Evolutionary conservation across 257 asterid species (phyloP), one percentile per base, ranked within the genome.

Genomic region (Primulina eburnea): DNA sequence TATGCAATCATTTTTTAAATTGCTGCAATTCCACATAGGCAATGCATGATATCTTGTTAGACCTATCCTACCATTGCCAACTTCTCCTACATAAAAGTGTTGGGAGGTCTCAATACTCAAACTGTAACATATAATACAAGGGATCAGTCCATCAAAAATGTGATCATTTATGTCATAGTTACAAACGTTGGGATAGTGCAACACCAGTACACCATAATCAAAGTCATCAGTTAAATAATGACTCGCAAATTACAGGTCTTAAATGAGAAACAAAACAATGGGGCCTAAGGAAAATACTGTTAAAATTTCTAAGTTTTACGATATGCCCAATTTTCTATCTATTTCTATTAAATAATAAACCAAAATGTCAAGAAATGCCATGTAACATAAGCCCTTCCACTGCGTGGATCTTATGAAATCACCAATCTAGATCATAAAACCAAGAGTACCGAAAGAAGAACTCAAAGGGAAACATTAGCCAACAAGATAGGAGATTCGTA

Each of bases 71-170:
- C 12, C 63, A 52, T 21, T 4, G 21, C 53, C 7, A 14, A 57
- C n/a, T 30, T 32, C 9, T 53, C 11, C 52, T 50, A 14, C 9
- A 34, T 8, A 69, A 26, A 35, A 37, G 40, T 0, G 43, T 8
- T 8, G 17, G 8, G 16, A 20, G 30, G 24, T 24, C 16, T 55
- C 20, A 16, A n/a, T 5, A 35, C 18, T 65, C 56, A 18, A 58
- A n/a, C 34, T 11, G n/a, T 40, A 59, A 11, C 20, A 67, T 61
- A 73, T 30, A 18, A 26, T 21, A 65, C 67, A 58, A 62, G 38
- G 40, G 29, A 16, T 56, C 16, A 11, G 26, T 20, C 20, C 35
- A 69, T 17, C 0, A 28, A 28, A 68, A 8, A 33, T 29, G 64
- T 59, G 8, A 68, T 40, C 4, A 34, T 6, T 18, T 28, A 53